Base-by-base conservation (phyloP, 2,329 filamentous ascomycete genomes). In the Pseudomassariella vexata region DNA sequence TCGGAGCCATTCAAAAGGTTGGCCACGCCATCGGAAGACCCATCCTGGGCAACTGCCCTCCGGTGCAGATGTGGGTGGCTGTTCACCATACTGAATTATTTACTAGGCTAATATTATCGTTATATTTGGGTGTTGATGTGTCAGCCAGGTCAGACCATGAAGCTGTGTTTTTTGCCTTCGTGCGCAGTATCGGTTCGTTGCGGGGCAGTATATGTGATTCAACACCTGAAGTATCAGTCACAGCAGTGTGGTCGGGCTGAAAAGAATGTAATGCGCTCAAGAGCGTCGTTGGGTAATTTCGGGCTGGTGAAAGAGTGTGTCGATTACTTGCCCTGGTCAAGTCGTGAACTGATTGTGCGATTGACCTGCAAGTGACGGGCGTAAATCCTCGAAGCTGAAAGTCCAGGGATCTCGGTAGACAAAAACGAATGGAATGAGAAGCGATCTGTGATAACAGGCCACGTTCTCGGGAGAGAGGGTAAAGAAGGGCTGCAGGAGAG, bases 1-100 rank as follows among this genome's bases (percentile, higher is more conserved):
- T 48, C 49, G 14, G 47, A 23, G 14, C 52, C 45, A 16, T 47
- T 44, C 19, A 47, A 49, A 27, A 52, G 44, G n/a, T 47, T 48
- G 28, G 53, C 44, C 17, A 57, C 37, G 18, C 45, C 40, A 17
- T 50, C 41, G 22, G 48, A 40, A 6, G 52, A 38, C 5, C 47
- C 31, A 18, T 50, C 41, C 49, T 42, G 47, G 25, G 27, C 44
- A 28, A 44, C 35, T 12, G 14, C 30, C 24, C 44, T 46, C 36
- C 31, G 26, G 30, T 51, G 48, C 34, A 47, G 44, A 38, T 45
- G 48, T 18, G 47, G 42, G 35, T 53, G 47, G 19, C 18, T 35
- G 38, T 28, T 32, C 26, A 41, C 38, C 46, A 50, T 53, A 11
- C 19, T 39, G 35, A 30, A 32, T 27, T 38, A 26, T 25, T 27